phyloP scores from a whole-genome alignment of 352 stramenopile genomes.

The Globisporangium takayamanum region DNA sequence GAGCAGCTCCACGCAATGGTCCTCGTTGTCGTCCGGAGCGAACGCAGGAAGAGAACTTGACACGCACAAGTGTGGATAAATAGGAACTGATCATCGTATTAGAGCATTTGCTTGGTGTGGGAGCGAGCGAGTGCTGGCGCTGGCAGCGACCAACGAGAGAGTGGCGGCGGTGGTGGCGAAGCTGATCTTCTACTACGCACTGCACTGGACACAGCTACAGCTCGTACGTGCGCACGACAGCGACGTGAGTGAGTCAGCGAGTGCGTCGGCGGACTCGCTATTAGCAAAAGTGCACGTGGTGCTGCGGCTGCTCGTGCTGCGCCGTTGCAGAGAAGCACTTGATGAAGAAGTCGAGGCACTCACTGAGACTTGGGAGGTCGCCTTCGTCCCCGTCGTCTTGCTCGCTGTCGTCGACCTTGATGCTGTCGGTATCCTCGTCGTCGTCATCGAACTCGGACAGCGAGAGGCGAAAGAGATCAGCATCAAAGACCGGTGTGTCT shows the following conservation, averaged over 20 bases:
- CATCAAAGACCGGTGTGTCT: background rate
- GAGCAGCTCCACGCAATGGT: too few relatives aligned
- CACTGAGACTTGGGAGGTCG: constrained; percentile 13
- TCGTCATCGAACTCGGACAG: constrained; percentile 8
- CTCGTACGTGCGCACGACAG: background rate
- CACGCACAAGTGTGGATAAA: too few relatives aligned
- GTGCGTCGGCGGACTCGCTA: background rate
- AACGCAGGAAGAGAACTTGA: too few relatives aligned
- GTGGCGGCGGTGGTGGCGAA: too few relatives aligned
- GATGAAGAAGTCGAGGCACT: constrained; percentile 20
- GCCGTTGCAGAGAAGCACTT: constrained; percentile 8
- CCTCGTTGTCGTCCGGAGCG: too few relatives aligned
- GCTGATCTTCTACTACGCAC: too few relatives aligned
- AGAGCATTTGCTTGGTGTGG: too few relatives aligned
- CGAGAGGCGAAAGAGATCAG: constrained; percentile 5
- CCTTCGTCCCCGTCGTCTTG: constrained; percentile 1
- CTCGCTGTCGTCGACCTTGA: background rate
- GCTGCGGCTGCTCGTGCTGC: background rate
- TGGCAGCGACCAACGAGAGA: too few relatives aligned
- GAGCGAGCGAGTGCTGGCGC: too few relatives aligned
- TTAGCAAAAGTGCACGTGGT: background rate
- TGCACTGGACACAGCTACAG: too few relatives aligned
- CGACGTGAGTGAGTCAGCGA: too few relatives aligned
- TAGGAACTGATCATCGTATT: too few relatives aligned
- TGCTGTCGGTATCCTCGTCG: background rate